Evolutionary conservation across 139 green algal genomes (phyloP).

Genomic region (Trebouxia sp.): DNA sequence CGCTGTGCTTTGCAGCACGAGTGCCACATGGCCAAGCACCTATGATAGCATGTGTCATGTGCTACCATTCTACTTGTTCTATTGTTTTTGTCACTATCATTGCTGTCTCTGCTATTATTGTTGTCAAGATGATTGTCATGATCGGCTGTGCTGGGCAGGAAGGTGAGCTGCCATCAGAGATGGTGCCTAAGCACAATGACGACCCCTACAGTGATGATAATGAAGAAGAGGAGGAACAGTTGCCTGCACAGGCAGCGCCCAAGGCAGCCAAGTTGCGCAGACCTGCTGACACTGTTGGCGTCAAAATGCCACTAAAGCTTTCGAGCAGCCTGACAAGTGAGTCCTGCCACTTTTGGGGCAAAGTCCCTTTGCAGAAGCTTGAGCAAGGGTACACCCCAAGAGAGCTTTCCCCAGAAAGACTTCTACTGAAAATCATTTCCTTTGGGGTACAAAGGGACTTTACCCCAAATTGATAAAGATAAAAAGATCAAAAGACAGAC

Average conservation of each 20-base stretch:
- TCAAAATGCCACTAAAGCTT: conserved; percentile 43
- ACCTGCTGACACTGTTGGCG: neutral
- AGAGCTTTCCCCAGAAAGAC: no score
- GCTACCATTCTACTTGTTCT: no score
- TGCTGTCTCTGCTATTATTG: neutral
- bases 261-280: neutral
- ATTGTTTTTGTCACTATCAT: no score
- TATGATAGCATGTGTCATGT: no score
- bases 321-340: conserved; percentile 35
- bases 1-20: no score
- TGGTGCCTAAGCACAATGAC: conserved; percentile 66
- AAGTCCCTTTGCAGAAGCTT: neutral
- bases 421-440: no score
- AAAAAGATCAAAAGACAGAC: no score
- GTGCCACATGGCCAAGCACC: no score
- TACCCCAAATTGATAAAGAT: no score
- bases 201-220: conserved; percentile 36
- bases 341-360: neutral
- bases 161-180: conserved; percentile 58
- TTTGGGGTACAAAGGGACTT: no score
- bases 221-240: conserved; percentile 19
- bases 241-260: neutral
- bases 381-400: no score
- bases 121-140: no score
- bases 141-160: conserved; percentile 18